These are phyloP conservation scores for Passiflora organensis DNA, from an alignment of 345 rosid species.

Conservation along the genomic window DNA sequence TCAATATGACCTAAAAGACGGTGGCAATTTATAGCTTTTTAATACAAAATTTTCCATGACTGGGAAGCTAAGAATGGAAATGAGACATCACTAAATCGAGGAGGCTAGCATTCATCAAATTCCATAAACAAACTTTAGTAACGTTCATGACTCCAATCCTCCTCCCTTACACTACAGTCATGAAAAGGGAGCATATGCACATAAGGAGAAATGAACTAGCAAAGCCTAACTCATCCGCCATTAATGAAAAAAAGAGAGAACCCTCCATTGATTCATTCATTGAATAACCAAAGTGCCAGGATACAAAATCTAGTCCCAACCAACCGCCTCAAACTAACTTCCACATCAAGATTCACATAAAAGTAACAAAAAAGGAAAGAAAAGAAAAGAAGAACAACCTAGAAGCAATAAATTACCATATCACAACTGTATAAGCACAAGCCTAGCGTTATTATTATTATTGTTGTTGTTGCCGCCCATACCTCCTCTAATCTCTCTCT, in stretches of 20 bases:
- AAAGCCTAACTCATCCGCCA: not conserved
- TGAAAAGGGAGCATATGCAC: no score
- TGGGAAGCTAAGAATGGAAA: not conserved
- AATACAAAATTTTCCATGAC: not conserved
- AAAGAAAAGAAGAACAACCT: conserved; percentile 4
- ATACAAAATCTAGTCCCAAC: conserved; percentile 12
- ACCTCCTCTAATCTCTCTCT: conserved; percentile 61
- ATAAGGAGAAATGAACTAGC: no score
- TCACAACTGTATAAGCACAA: conserved; percentile 81
- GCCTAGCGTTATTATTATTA: conserved; percentile 35
- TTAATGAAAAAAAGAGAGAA: conserved; percentile 2
- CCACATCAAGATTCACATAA: conserved; percentile 21
- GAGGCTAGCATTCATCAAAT: no score
- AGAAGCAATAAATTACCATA: conserved; percentile 7
- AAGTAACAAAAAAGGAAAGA: not conserved
- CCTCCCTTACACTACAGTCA: no score
- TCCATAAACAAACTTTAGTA: no score
- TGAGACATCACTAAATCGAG: no score
- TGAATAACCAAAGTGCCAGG: conserved; percentile 12
- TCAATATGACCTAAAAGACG: no score
- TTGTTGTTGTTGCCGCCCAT: conserved; percentile 46
- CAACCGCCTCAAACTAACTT: conserved; percentile 19
- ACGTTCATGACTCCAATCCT: no score
- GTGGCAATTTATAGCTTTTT: not conserved
- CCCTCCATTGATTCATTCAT: conserved; percentile 24